Base-by-base conservation (phyloP, 129 eudicot genomes). In the Artemisia annua region DNA sequence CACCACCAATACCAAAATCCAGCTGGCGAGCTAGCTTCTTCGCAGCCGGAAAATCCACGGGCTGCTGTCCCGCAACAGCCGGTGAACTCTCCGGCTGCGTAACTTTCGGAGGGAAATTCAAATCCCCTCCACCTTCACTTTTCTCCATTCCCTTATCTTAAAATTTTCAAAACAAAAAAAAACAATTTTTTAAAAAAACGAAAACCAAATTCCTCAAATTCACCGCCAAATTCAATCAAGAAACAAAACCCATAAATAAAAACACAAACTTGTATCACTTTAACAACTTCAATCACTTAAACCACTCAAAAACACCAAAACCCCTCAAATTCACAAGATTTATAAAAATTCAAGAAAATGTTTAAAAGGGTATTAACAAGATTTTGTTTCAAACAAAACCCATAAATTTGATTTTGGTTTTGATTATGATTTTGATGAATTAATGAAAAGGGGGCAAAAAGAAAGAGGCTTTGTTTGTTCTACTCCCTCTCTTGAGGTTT, bases 401-500 rank as follows among this genome's bases (percentile, higher is more conserved):
- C 14, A 62, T 62, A 39, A 39, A 39, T 28, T 46, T 70, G 32
- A 56, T 65, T 19, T 6, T 63, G 74, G 57, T 56, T 53, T 68
- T 72, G 74, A 64, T 44, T 20, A n/a, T n/a, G n/a, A n/a, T n/a
- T n/a, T n/a, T n/a, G n/a, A n/a, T n/a, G 60, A 77, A 66, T 56
- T 72, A 66, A 67, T 59, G 76, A 67, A 78, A 68, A 71, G 78
- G 83, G 80, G 55, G 66, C 46, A 49, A 24, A 48, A 70, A 62
- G 46, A 79, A 78, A 77, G 80, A 44, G 57, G 79, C 66, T 80
- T 66, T 75, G 79, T 91, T 91, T 20, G 22, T 20, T 89, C 93
- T 75, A 81, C 96, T 89, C 93, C 92, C 96, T 89, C 96, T 87
- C 94, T 76, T 46, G 84, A 83, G 94, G 86, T 83, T 89, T 89